Evolutionary conservation across 495 filamentous ascomycete genomes (phyloP), one percentile per base, ranked within the genome.

Genomic region (Neurospora sp.): DNA sequence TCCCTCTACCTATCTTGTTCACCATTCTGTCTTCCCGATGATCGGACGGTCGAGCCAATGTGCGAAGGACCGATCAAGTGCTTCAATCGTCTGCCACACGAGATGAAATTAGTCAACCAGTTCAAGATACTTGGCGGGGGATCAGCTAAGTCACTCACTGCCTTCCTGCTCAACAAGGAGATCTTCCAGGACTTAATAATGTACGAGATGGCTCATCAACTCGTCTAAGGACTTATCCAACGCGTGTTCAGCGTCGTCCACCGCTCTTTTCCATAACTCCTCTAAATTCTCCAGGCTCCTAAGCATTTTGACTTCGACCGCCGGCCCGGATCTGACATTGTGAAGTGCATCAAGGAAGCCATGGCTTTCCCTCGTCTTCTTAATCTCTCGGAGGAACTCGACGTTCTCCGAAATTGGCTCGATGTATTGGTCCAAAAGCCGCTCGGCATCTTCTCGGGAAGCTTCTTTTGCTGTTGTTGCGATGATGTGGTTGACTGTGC

Each of bases 391-490:
- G 41, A 18, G 0, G 41, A 44, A 44, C 6, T n/a, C 41, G 16
- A 44, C 41, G 41, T 3, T 44, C 6, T 10, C 42, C 18, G 0
- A n/a, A 46, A n/a, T 10, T 3, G 42, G 18, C 8, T 46, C 42
- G 3, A 46, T n/a, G 7, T 10, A 46, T n/a, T 46, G 18, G 18
- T n/a, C 0, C 4, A 46, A 0, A n/a, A 46, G 3, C 42, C 0
- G 3, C 42, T 4, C 8, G 3, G 42, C 42, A 9, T 46, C 18
- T 10, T 20, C 42, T 4, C 8, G 18, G 18, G 42, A 46, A 4
- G 18, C 42, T 3, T 0, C 2, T 9, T 0, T n/a, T 0, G 42
- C 18, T 0, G 42, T 46, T 9, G 3, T 10, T 4, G 18, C 42
- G 9, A 4, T 46, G 7, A 46, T 10, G 0, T 20, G 0, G 7